Base-by-base conservation (phyloP, 805 yeast genomes). In the Candida boidinii region DNA sequence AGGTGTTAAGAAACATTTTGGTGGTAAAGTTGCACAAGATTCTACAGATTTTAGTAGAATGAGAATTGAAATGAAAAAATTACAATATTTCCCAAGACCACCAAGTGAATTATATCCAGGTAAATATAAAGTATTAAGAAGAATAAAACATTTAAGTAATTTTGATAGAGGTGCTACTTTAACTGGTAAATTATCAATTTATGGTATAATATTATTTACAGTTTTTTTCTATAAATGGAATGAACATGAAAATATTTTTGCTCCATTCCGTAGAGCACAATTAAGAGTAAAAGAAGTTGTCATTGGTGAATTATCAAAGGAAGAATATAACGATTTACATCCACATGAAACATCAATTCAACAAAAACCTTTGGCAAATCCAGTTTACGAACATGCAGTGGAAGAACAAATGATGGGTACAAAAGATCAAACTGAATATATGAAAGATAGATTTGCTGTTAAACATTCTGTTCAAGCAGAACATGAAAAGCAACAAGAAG, bases 151-250 rank as follows among this genome's bases (percentile, higher is more conserved):
- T 35, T 64, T 73, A 38, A 54, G 56, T 26, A 53, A 70, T 20
- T 75, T 80, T 44, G 68, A 72, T 39, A 59, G 62, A 14, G 94
- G 92, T 5, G 71, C 81, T 6, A 62, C 70, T 35, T 55, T 71
- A 52, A 67, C 79, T 17, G 77, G 79, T 1, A 64, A 67, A 25
- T 47, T 70, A 7, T 44, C 74, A 21, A 69, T 73, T 7, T 59
- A 64, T 21, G 64, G 70, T 1, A 54, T 79, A 7, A 55, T 72
- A 17, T 50, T 71, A 1, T 79, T 77, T 45, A 75, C 76, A 16
- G 69, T 80, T 2, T 85, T 85, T 51, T 77, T 83, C 57, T 72
- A 78, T 52, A 62, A 86, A 33, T 84, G 95, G 95, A 83, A 85
- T 48, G 92, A 84, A 37, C 70, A 72, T 41, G 90, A 84, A 36